Conservation (phyloP, 805 yeast species). For the Zygoascus tannicola region DNA sequence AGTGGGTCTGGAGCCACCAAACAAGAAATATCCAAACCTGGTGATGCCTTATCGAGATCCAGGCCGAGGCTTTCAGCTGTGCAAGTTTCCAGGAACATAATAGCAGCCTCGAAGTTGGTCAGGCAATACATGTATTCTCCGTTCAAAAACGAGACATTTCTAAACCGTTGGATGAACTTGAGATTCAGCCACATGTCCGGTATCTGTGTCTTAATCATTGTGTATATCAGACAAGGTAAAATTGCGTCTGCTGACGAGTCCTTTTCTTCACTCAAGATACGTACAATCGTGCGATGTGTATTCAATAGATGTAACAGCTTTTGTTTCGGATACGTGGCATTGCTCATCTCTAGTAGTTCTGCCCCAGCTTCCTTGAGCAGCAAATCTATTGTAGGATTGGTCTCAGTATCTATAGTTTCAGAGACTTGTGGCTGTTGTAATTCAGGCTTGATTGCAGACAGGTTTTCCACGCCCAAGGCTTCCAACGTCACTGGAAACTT, state of each 20-base stretch:
- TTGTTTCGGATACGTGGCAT: conserved; percentile 26
- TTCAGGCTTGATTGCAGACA: not conserved
- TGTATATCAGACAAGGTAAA: conserved; percentile 31
- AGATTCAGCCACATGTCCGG: conserved; percentile 30
- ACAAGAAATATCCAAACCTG: conserved; percentile 13
- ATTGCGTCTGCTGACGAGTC: conserved; percentile 30
- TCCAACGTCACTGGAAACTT: conserved; percentile 22
- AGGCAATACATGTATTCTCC: conserved; percentile 35
- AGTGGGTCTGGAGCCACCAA: conserved; percentile 9
- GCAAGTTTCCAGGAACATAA: conserved; percentile 29
- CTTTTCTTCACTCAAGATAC: conserved; percentile 17
- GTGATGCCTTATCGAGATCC: conserved; percentile 15
- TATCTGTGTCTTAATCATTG: conserved; percentile 25
- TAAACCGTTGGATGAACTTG: conserved; percentile 31
- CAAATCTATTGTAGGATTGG: conserved; percentile 8
- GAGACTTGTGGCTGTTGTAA: conserved; percentile 2
- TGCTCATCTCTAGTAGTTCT: conserved; percentile 19
- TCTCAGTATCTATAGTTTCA: not conserved
- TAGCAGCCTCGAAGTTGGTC: conserved; percentile 37
- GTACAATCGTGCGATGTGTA: conserved; percentile 31
- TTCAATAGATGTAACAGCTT: conserved; percentile 28
- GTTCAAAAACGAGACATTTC: conserved; percentile 25
- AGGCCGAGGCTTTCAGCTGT: conserved; percentile 26
- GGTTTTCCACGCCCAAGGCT: conserved; percentile 22
- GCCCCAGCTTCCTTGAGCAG: conserved; percentile 10